These are phyloP conservation scores for Termitomyces sp. DNA, from an alignment of 768 basidiomycete species.

Conservation along the genomic window DNA sequence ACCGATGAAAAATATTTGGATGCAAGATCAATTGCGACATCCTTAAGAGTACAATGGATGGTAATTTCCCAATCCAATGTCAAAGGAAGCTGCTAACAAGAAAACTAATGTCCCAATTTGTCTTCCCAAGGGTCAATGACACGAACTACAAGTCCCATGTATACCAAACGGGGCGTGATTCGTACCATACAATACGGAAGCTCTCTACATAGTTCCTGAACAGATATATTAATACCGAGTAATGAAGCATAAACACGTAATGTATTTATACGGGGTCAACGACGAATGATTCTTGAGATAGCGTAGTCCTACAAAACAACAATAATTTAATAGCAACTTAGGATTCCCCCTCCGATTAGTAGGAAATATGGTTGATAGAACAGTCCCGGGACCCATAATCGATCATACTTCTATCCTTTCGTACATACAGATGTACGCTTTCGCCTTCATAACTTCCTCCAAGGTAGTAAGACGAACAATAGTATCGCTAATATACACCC, in stretches of 20 bases:
- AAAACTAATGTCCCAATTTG: too few species aligned
- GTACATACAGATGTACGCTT: conserved; percentile 93
- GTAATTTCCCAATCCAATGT: too few species aligned
- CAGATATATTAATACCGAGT: neutral
- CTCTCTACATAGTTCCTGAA: neutral
- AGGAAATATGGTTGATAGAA: neutral
- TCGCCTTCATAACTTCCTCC: conserved; percentile 86
- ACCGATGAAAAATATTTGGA: too few species aligned
- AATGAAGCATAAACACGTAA: neutral
- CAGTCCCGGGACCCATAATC: neutral
- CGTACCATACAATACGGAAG: too few species aligned
- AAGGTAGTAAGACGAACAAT: conserved; percentile 72
- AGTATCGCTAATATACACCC: conserved; percentile 93
- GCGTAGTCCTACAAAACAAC: neutral
- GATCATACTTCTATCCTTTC: conserved; percentile 50
- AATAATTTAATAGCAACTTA: neutral
- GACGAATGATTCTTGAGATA: neutral
- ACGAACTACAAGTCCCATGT: too few species aligned
- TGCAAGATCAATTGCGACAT: too few species aligned
- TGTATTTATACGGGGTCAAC: neutral
- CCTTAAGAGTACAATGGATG: too few species aligned
- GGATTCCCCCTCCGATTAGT: neutral
- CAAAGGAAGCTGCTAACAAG: too few species aligned
- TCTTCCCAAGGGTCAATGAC: too few species aligned
- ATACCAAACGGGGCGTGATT: too few species aligned